Base-by-base conservation (phyloP, 163 green algal species). In the Chloroidium sp. region DNA sequence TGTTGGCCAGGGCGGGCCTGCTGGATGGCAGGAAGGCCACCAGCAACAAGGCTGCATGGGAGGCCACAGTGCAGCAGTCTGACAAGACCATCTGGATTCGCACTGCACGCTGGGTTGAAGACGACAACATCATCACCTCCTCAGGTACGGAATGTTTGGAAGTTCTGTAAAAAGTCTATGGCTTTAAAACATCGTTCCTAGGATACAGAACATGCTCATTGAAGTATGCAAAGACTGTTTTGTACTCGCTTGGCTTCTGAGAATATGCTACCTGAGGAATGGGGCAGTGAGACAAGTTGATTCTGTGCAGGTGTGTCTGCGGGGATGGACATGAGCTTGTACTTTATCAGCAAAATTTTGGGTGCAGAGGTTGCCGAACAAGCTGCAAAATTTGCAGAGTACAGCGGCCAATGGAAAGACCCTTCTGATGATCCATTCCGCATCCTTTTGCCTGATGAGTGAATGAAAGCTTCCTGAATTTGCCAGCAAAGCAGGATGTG, bases 341-440 rank as follows among this genome's bases (percentile, higher is more conserved):
- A 60, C 69, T 77, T 82, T 13, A 78, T 82, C 61, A 14, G 10
- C 1, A 67, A 78, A 12, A 68, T 82, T 3, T 6, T 67, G 62
- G 78, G 69, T 2, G 6, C 57, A 60, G 59, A 59, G 14, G 59
- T 60, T 58, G 78, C 69, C 4, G 57, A 77, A 59, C 2, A 78
- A 69, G 68, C 77, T 4, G 78, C 78, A 61, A 4, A 13, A 8
- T 82, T 74, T 62, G 60, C 69, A 68, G 78, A 82, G 68, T 82
- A 82, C 77, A 69, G 77, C 75, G 78, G 78, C 13, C 78, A 82
- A 69, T 82, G 78, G 78, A 82, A 68, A 62, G 60, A 82, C 59
- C 8, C 78, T 6, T 72, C 64, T 6, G 6, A 72, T n/a, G 64
- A 72, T 10, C 64, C 64, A 6, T 72, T 6, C 6, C 6, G 64